phyloP scores from a whole-genome alignment of 2,329 filamentous ascomycete genomes.

The Ophiostoma quercus region DNA sequence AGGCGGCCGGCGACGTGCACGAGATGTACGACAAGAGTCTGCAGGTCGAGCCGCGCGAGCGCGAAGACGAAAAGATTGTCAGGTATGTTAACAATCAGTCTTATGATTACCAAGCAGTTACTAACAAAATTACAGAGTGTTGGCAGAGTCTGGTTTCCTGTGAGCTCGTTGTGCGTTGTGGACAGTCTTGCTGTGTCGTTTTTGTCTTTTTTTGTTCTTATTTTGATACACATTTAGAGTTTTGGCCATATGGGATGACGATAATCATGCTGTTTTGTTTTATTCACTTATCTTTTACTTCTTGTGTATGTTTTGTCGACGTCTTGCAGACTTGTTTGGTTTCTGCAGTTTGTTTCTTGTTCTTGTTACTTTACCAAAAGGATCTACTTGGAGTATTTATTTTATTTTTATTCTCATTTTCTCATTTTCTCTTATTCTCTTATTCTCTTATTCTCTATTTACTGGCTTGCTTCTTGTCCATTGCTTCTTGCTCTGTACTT shows the following conservation, averaged over 20 bases:
- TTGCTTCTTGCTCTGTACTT: neutral
- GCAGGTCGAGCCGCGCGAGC: constrained; percentile 85
- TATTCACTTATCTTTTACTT: neutral
- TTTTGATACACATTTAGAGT: constrained; percentile 25
- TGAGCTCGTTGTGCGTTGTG: constrained; percentile 25
- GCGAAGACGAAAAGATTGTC: constrained; percentile 99
- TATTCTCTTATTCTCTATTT: too few species aligned
- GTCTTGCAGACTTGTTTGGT: neutral
- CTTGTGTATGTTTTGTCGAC: neutral
- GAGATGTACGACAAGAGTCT: constrained; percentile 99
- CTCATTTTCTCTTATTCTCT: too few species aligned
- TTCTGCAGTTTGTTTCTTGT: neutral
- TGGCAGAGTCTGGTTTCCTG: constrained; percentile 36
- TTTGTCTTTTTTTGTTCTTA: constrained; percentile 1
- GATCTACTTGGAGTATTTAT: constrained; percentile 2
- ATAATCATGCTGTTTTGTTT: constrained; percentile 3
- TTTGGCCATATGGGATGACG: constrained; percentile 18
- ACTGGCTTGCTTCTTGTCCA: neutral
- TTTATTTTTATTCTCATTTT: neutral
- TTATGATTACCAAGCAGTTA: neutral
- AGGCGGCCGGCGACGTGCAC: constrained; percentile 89
- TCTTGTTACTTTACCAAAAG: neutral
- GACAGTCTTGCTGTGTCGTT: neutral
- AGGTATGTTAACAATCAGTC: constrained; percentile 54
- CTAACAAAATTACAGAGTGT: constrained; percentile 30